Evolutionary conservation across 306 rosid genomes (phyloP).

Genomic region (Cucumis cinereus): DNA sequence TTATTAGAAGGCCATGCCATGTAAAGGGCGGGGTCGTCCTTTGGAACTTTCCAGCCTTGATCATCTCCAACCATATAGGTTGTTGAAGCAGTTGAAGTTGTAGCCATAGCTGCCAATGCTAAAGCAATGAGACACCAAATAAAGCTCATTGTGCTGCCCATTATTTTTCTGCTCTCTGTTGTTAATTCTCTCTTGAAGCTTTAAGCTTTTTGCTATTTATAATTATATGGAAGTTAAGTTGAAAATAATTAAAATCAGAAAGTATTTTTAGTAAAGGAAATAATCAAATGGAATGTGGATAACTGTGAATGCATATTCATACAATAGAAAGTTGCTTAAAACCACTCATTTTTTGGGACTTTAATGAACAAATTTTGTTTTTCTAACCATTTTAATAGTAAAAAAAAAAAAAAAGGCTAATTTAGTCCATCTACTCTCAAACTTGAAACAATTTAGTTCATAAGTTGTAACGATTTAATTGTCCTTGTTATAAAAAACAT

Average conservation of each 20-base stretch:
- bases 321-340: background rate
- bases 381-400: too few relatives aligned
- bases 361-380: too few relatives aligned
- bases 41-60: constrained; percentile 9
- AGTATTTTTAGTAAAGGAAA: background rate
- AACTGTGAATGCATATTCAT: too few relatives aligned
- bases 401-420: too few relatives aligned
- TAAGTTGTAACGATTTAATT: too few relatives aligned
- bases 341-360: background rate
- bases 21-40: background rate
- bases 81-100: background rate
- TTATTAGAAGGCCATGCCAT: background rate
- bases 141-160: background rate
- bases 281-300: background rate
- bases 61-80: constrained; percentile 6
- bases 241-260: background rate
- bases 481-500: too few relatives aligned
- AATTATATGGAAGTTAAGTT: background rate
- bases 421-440: too few relatives aligned
- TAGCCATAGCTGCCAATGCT: background rate
- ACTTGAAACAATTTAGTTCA: too few relatives aligned
- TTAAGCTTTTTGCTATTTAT: background rate
- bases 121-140: background rate
- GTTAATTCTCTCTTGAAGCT: background rate
- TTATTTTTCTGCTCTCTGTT: background rate